A percentile compares a stretch with the other conserved stretches of the same genome.
phyloP scores from a whole-genome alignment of 192 early-diverging fungal species.

The Coemansia sp. region DNA sequence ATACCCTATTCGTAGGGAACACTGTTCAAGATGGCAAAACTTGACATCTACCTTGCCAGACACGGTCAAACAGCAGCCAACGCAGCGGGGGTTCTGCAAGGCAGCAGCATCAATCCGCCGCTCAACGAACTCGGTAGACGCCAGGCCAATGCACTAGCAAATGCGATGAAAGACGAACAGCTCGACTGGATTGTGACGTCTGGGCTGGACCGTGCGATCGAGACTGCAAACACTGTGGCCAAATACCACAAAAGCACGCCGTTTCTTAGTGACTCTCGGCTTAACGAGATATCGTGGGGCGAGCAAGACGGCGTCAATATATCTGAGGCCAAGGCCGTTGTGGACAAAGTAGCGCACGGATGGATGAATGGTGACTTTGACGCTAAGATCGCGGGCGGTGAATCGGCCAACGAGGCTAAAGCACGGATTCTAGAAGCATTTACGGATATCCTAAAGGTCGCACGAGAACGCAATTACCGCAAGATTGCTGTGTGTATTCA shows the following conservation, averaged over 20 bases:
- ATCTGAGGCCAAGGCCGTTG: conserved; percentile 1
- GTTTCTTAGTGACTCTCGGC: conserved; percentile 27
- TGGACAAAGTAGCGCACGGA: conserved; percentile 11
- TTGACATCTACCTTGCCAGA: conserved; percentile 35
- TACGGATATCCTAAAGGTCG: conserved; percentile 19
- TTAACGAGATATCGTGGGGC: conserved; percentile 52
- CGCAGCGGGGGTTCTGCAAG: conserved; percentile 29
- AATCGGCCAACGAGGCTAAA: conserved; percentile 40
- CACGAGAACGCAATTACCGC: conserved; percentile 9
- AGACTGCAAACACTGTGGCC: conserved; percentile 29
- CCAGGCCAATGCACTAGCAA: conserved; percentile 30
- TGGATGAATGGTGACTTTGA: conserved; percentile 40
- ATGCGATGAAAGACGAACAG: conserved; percentile 19
- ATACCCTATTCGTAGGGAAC: not conserved
- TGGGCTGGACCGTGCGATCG: conserved; percentile 27
- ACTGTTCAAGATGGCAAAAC: conserved; percentile 8
- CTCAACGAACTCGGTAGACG: conserved; percentile 30
- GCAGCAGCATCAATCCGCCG: conserved; percentile 28
- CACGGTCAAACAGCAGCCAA: conserved; percentile 50
- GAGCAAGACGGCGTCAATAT: conserved; percentile 29
- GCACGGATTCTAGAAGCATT: conserved; percentile 28
- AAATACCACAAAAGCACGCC: conserved; percentile 25
- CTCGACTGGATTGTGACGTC: conserved; percentile 47
- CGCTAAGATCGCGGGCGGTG: conserved; percentile 33
- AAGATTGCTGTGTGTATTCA: conserved; percentile 35